A percentile compares a stretch with the other conserved stretches of the same genome.
Conservation (phyloP, 2,329 filamentous ascomycete genomes). For the Tolypocladium nubicola region DNA sequence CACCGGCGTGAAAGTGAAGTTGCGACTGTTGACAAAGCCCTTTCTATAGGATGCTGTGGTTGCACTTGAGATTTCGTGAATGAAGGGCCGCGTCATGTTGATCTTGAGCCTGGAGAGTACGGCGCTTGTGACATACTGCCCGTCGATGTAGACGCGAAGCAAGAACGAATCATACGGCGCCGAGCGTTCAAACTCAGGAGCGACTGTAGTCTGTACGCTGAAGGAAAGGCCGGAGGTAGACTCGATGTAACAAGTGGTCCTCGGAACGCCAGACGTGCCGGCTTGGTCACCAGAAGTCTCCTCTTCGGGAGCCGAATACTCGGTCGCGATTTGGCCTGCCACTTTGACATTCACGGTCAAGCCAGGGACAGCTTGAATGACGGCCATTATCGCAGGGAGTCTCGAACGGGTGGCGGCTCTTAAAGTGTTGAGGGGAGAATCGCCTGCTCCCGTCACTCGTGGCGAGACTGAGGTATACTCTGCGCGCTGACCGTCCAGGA, state of each 20-base stretch:
- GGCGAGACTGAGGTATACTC: background rate
- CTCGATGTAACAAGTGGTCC: constrained; percentile 12
- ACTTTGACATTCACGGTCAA: constrained; percentile 9
- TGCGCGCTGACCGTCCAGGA: background rate
- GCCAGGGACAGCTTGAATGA: constrained; percentile 8
- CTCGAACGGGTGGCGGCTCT: too few relatives aligned
- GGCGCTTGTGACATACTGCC: background rate
- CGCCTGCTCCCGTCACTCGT: background rate
- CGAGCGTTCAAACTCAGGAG: background rate
- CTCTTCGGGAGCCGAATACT: constrained; percentile 7
- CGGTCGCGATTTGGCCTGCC: constrained; percentile 8
- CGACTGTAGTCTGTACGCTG: constrained; percentile 2
- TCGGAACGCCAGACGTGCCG: background rate
- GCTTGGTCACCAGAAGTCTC: background rate
- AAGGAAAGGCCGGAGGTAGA: constrained; percentile 10
- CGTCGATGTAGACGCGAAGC: constrained; percentile 6
- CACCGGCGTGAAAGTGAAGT: constrained; percentile 9
- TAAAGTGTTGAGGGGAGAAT: background rate
- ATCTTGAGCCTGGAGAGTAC: rapidly evolving
- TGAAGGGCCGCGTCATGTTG: background rate
- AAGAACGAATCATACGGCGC: rapidly evolving
- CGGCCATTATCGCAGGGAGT: constrained; percentile 8
- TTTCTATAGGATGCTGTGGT: background rate
- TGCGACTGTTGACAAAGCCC: background rate
- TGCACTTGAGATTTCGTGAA: background rate